A percentile compares a stretch with the other conserved stretches of the same genome.
phyloP scores from a whole-genome alignment of 1,284 basidiomycete genomes.

The Cryptococcus hybrid region DNA sequence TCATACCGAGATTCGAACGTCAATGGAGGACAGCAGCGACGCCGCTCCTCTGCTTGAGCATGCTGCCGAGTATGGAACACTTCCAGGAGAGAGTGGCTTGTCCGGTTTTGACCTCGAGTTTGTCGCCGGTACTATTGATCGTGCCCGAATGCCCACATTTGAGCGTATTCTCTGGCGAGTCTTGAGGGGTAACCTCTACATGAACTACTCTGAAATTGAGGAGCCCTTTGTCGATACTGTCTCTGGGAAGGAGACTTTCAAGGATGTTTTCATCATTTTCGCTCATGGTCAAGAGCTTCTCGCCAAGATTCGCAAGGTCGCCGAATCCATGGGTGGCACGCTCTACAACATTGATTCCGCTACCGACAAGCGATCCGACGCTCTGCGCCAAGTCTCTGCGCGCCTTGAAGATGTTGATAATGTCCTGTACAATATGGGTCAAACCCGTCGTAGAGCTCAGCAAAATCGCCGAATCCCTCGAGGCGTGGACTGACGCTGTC shows the following conservation, averaged over 20 bases:
- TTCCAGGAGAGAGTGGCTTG: slow-evolving; percentile 60
- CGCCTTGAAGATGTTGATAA: slow-evolving; percentile 92
- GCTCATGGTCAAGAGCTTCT: slow-evolving; percentile 92
- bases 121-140: slow-evolving; percentile 95
- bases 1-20: slow-evolving; percentile 74
- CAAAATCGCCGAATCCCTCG: slow-evolving; percentile 80
- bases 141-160: slow-evolving; percentile 85
- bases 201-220: slow-evolving; percentile 97
- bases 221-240: slow-evolving; percentile 88
- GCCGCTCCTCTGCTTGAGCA: slow-evolving; percentile 88
- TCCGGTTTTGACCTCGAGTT: slow-evolving; percentile 80
- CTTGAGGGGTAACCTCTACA: slow-evolving; percentile 95
- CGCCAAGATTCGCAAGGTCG: slow-evolving; percentile 96
- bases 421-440: slow-evolving; percentile 86
- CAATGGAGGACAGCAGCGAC: slow-evolving; percentile 78
- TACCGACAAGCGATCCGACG: slow-evolving; percentile 84
- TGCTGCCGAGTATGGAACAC: slow-evolving; percentile 62
- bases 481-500: slow-evolving; percentile 92
- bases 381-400: slow-evolving; percentile 81
- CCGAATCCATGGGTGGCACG: slow-evolving; percentile 98
- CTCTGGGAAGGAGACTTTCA: slow-evolving; percentile 78
- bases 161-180: slow-evolving; percentile 99
- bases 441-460: slow-evolving; percentile 83
- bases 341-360: slow-evolving; percentile 91
- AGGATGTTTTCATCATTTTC: slow-evolving; percentile 99